These are phyloP conservation scores for Cryptococcus amylolentus DNA, from an alignment of 1,284 basidiomycete genomes.

Conservation along the genomic window DNA sequence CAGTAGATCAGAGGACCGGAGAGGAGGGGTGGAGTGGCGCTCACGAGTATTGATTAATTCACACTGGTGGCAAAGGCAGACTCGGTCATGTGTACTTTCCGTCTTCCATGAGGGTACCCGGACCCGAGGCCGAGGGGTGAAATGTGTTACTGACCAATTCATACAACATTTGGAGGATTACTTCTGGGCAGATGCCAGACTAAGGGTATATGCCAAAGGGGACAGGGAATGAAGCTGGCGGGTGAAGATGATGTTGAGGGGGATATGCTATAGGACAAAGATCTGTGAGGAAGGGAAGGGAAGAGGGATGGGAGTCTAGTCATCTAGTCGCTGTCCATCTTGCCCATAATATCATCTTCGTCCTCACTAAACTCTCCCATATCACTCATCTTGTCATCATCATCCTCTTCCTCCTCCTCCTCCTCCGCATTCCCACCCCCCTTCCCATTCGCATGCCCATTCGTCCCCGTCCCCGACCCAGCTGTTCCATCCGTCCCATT, in stretches of 20 bases:
- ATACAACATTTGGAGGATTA: not conserved
- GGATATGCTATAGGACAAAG: not conserved
- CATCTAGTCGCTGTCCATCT: conserved; percentile 37
- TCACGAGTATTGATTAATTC: no score
- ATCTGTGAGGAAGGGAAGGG: not conserved
- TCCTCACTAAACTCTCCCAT: conserved; percentile 71
- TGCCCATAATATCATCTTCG: conserved; percentile 40
- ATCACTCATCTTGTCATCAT: conserved; percentile 87
- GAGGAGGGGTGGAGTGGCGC: no score
- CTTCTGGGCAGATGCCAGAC: no score
- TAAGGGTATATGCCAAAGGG: no score
- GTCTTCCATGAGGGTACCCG: not conserved
- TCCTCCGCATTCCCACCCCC: conserved; percentile 52
- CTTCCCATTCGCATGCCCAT: conserved; percentile 19
- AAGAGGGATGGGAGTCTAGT: not conserved
- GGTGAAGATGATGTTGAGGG: no score
- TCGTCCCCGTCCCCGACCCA: conserved; percentile 10
- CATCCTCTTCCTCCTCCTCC: conserved; percentile 59
- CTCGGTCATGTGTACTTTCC: no score
- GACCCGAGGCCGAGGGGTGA: not conserved
- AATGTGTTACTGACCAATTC: not conserved
- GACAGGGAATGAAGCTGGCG: no score
- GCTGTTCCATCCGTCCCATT: conserved; percentile 2
- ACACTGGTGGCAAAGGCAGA: no score
- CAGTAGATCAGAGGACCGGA: no score